Conservation (phyloP, 257 asterid species). For the Rubia yunnanensis region DNA sequence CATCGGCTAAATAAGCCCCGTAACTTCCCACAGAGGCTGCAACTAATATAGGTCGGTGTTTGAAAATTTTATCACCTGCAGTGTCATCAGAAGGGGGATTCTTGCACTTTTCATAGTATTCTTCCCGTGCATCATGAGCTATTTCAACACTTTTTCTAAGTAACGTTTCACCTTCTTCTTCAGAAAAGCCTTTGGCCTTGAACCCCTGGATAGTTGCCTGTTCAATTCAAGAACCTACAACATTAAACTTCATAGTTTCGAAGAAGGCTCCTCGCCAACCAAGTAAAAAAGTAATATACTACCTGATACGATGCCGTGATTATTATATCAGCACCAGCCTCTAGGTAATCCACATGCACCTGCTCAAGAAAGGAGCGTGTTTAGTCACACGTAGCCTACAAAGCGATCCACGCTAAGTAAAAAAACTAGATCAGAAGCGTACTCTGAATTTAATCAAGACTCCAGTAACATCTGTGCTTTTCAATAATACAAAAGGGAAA, state of each 20-base stretch:
- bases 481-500: neutral
- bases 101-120: conserved; percentile 45
- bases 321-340: conserved; percentile 83
- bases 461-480: neutral
- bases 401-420: neutral
- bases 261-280: conserved; percentile 5
- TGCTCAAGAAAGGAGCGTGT: conserved; percentile 28
- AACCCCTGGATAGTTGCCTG: conserved; percentile 96
- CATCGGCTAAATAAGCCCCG: conserved; percentile 89
- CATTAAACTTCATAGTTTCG: conserved; percentile 5
- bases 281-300: conserved; percentile 16
- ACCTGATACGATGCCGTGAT: conserved; percentile 91
- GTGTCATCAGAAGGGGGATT: conserved; percentile 30
- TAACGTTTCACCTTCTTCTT: conserved; percentile 61
- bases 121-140: conserved; percentile 63
- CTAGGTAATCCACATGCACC: conserved; percentile 95
- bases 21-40: conserved; percentile 96
- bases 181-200: conserved; percentile 66
- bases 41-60: conserved; percentile 57
- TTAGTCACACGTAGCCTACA: conserved; percentile 9
- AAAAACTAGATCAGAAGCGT: neutral
- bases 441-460: neutral
- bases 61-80: conserved; percentile 47
- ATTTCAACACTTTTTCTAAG: conserved; percentile 77
- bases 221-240: conserved; percentile 13